Evolutionary conservation across 495 filamentous ascomycete genomes (phyloP).

Genomic region (Daldinia bambusicola): DNA sequence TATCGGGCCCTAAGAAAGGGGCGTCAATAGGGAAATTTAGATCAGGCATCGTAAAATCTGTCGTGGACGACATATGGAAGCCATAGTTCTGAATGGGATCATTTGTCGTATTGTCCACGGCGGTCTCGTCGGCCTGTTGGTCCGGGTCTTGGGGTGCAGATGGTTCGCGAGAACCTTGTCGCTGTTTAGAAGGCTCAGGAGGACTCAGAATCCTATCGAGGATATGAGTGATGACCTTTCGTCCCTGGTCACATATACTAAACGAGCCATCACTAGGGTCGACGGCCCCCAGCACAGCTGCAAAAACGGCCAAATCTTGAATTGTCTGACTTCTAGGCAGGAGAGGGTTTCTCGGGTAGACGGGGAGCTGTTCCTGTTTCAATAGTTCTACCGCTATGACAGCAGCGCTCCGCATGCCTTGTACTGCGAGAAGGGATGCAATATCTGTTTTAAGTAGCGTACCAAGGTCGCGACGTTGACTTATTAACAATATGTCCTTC

Average conservation of each 20-base stretch:
- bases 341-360: conserved; percentile 53
- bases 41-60: conserved; percentile 42
- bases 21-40: conserved; percentile 43
- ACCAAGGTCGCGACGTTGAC: conserved; percentile 54
- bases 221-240: conserved; percentile 48
- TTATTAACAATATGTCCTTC: conserved; percentile 53
- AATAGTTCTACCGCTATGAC: conserved; percentile 57
- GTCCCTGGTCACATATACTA: conserved; percentile 47
- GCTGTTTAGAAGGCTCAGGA: conserved; percentile 18
- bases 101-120: conserved; percentile 17
- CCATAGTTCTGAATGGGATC: conserved; percentile 23
- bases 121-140: conserved; percentile 5
- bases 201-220: conserved; percentile 52
- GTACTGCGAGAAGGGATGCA: conserved; percentile 51
- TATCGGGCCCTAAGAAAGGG: conserved; percentile 47
- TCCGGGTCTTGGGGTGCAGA: conserved; percentile 22
- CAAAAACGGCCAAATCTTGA: conserved; percentile 49
- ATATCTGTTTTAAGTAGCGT: conserved; percentile 46
- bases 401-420: conserved; percentile 58
- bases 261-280: conserved; percentile 46
- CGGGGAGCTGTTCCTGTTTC: conserved; percentile 55
- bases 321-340: conserved; percentile 50
- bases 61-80: conserved; percentile 23
- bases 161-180: conserved; percentile 9
- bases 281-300: conserved; percentile 44